Conservation (phyloP, 2,329 filamentous ascomycete species). For the Teratosphaeria gauchensis region DNA sequence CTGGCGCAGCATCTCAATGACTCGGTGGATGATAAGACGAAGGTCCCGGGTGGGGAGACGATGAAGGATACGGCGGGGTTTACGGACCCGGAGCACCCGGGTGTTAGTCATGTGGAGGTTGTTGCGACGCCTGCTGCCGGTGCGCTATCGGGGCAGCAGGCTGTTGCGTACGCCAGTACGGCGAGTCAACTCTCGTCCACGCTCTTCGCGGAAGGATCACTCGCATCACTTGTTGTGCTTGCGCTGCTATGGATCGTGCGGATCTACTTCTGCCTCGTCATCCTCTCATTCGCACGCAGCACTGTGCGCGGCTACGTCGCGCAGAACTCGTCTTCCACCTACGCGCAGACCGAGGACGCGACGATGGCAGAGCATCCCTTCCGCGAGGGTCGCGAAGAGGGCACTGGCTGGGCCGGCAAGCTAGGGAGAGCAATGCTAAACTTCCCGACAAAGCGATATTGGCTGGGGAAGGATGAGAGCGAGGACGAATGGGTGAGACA, state of each 20-base stretch:
- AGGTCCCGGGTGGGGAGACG: constrained; percentile 39
- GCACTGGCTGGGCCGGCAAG: constrained; percentile 68
- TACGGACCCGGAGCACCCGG: constrained; percentile 49
- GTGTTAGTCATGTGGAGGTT: constrained; percentile 49
- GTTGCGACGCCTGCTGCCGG: constrained; percentile 39
- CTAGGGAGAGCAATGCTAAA: constrained; percentile 70
- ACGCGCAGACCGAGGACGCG: constrained; percentile 34
- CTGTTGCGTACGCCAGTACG: constrained; percentile 37
- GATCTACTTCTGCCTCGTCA: constrained; percentile 73
- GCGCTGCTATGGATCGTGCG: constrained; percentile 63
- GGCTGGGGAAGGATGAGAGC: constrained; percentile 57
- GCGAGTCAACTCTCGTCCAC: constrained; percentile 47
- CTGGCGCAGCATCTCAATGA: constrained; percentile 48
- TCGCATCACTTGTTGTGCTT: constrained; percentile 71
- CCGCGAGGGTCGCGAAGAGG: constrained; percentile 57
- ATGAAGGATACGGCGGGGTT: constrained; percentile 57
- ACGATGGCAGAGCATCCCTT: constrained; percentile 58
- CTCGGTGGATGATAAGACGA: constrained; percentile 16
- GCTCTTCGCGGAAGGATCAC: constrained; percentile 55
- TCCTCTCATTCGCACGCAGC: constrained; percentile 72
- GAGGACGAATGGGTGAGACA: constrained; percentile 60
- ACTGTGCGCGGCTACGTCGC: constrained; percentile 61
- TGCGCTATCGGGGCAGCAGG: constrained; percentile 41
- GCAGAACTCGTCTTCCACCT: constrained; percentile 21
- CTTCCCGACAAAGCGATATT: constrained; percentile 61